phyloP scores from a whole-genome alignment of 371 early-diverging fungal species.

The Zychaea mexicana region DNA sequence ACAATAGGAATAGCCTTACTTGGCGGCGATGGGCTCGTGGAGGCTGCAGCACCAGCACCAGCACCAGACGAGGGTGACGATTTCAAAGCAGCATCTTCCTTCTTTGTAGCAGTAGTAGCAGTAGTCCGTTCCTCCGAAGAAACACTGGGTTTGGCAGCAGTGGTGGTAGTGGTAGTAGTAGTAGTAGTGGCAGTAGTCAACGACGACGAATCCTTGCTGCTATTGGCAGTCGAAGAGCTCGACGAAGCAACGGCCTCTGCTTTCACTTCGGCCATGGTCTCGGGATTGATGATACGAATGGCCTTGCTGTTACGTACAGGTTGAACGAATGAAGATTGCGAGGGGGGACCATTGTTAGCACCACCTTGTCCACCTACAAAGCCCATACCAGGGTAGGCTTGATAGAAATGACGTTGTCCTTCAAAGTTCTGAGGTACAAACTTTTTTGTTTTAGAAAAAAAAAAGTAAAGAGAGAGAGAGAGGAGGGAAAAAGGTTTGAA shows the following conservation, averaged over 20 bases:
- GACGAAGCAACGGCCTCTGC: slow-evolving; percentile 30
- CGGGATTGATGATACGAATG: slow-evolving; percentile 79
- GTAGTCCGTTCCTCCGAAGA: no score
- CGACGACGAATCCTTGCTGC: slow-evolving; percentile 15
- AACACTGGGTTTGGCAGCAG: slow-evolving; percentile 16
- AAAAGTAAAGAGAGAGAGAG: no score
- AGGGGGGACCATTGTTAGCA: no score
- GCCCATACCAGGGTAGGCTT: slow-evolving; percentile 26
- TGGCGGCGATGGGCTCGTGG: slow-evolving; percentile 42
- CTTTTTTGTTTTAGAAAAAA: no score
- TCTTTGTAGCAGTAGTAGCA: slow-evolving; percentile 29
- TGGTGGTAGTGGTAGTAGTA: slow-evolving; percentile 21
- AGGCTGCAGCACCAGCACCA: no score
- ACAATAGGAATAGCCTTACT: slow-evolving; percentile 64
- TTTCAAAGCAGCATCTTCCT: no score
- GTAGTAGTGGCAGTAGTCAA: slow-evolving; percentile 32
- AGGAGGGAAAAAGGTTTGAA: no score
- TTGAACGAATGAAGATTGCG: slow-evolving; percentile 45
- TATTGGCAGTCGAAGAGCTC: slow-evolving; percentile 24
- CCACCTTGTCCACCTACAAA: slow-evolving; percentile 12
- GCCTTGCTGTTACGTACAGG: slow-evolving; percentile 51
- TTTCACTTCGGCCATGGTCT: slow-evolving; percentile 70
- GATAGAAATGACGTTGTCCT: slow-evolving; percentile 21
- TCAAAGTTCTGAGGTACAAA: slow-evolving; percentile 32
- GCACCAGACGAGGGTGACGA: no score